A percentile compares a stretch with the other conserved stretches of the same genome.
Conservation (phyloP, 306 rosid genomes). For the Acacia crassicarpa region DNA sequence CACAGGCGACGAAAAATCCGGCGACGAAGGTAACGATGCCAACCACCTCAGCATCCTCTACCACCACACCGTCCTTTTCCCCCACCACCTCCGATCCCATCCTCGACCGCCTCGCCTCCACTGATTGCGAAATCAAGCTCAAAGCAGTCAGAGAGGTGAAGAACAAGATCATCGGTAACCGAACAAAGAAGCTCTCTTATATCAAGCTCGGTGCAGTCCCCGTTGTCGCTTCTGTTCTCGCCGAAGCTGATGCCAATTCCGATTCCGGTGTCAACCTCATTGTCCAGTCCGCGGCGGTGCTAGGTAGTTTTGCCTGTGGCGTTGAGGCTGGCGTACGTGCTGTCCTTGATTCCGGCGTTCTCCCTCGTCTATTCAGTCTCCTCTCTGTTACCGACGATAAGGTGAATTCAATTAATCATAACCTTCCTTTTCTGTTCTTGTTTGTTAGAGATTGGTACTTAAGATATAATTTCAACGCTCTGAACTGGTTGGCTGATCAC, state of each 20-base stretch:
- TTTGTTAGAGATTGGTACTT: constrained; percentile 1
- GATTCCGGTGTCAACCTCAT: constrained; percentile 56
- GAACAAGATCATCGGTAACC: constrained; percentile 92
- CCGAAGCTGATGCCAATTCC: constrained; percentile 30
- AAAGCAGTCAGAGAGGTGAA: constrained; percentile 86
- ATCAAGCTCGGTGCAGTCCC: constrained; percentile 86
- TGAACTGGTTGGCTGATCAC: constrained; percentile 5
- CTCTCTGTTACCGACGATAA: constrained; percentile 66
- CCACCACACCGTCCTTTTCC: constrained; percentile 3
- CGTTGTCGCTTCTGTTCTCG: constrained; percentile 59
- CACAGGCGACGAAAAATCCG: constrained; percentile 17
- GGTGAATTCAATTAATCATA: constrained; percentile 46
- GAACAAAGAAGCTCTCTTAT: constrained; percentile 86
- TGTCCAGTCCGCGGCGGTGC: constrained; percentile 83
- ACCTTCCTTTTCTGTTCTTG: constrained; percentile 2
- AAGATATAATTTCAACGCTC: background rate
- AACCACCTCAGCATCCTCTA: constrained; percentile 23
- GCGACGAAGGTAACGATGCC: constrained; percentile 50
- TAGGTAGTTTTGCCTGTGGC: constrained; percentile 93
- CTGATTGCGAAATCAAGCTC: constrained; percentile 64
- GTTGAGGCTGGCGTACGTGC: constrained; percentile 88
- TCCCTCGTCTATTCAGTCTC: constrained; percentile 61
- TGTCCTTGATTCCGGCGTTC: constrained; percentile 76
- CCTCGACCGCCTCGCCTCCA: constrained; percentile 60
- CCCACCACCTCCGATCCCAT: constrained; percentile 51